Evolutionary conservation across 2,329 filamentous ascomycete species (phyloP), one percentile per base, ranked within the genome.

Genomic region (Sporothrix curviconia): DNA sequence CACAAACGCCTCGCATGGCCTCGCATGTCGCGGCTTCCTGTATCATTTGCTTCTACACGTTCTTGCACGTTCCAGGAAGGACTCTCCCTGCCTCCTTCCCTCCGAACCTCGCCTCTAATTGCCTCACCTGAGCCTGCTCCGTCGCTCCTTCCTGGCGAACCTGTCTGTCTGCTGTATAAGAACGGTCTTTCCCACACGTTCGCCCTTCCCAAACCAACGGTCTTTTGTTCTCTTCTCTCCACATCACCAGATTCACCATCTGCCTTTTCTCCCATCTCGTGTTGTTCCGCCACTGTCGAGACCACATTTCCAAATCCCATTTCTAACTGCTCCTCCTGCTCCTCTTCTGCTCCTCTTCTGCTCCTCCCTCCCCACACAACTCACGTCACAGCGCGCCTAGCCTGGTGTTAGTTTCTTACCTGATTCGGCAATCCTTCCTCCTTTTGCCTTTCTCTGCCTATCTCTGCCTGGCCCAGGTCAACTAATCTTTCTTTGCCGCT

Each of bases 331-430:
- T n/a, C n/a, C n/a, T n/a, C n/a, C n/a, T n/a, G n/a, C n/a, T n/a
- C n/a, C n/a, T n/a, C n/a, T n/a, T n/a, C n/a, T n/a, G n/a, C n/a
- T n/a, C n/a, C n/a, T n/a, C n/a, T n/a, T n/a, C n/a, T n/a, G n/a
- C 39, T 5, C 39, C n/a, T 19, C 17, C 7, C 30, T 50, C 49
- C 47, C 47, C 47, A 51, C 47, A 28, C 32, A 15, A 40, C 34
- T 28, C 49, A 19, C 47, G 47, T 37, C 32, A 50, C 47, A 25
- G 47, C 7, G 17, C 17, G 12, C 44, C n/a, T 51, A 52, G 46
- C 32, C 22, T 46, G 50, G 40, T 57, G 42, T 54, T 58, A 54
- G 56, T 54, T 49, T 37, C 42, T 47, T 58, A 32, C 56, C 50
- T 28, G 34, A 49, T 43, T 54, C 25, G 56, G 56, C 42, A 47